phyloP scores from a whole-genome alignment of 495 filamentous ascomycete species.

The Polyplosphaeria fusca region DNA sequence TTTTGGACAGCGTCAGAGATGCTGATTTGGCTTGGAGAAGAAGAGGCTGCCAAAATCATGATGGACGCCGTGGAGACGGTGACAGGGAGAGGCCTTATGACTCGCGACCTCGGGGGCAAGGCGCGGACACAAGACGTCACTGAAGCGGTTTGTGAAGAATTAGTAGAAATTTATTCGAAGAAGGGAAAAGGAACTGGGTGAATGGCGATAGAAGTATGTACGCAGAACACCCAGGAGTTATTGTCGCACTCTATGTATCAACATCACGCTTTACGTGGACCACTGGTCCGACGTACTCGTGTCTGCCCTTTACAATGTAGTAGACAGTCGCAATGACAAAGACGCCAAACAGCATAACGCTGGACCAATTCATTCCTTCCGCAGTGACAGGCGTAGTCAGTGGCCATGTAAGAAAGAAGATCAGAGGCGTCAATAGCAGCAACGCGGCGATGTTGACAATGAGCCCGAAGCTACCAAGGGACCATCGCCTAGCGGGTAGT shows the following conservation, averaged over 20 bases:
- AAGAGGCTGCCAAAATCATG: conserved; percentile 52
- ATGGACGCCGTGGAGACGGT: conserved; percentile 60
- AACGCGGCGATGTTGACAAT: conserved; percentile 48
- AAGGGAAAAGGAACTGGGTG: no score
- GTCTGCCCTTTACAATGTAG: neutral
- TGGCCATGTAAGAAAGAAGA: conserved; percentile 56
- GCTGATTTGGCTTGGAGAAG: conserved; percentile 62
- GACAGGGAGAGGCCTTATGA: conserved; percentile 53
- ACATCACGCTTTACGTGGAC: conserved; percentile 2
- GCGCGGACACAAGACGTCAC: conserved; percentile 58
- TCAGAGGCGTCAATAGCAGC: conserved; percentile 47
- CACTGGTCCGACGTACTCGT: conserved; percentile 15
- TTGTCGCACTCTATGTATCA: no score
- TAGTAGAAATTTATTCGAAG: conserved; percentile 40
- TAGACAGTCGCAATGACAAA: conserved; percentile 15
- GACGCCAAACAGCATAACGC: neutral
- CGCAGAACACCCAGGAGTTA: no score
- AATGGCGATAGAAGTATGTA: no score
- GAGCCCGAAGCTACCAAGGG: conserved; percentile 50
- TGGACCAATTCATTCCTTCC: conserved; percentile 17
- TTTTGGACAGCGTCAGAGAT: conserved; percentile 69
- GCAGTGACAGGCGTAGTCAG: conserved; percentile 40
- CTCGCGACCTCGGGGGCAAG: conserved; percentile 56
- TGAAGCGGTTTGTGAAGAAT: conserved; percentile 57
- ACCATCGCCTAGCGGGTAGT: conserved; percentile 48